phyloP scores from a whole-genome alignment of 805 yeast species.

The Cyberlindnera xishuangbannaensis region DNA sequence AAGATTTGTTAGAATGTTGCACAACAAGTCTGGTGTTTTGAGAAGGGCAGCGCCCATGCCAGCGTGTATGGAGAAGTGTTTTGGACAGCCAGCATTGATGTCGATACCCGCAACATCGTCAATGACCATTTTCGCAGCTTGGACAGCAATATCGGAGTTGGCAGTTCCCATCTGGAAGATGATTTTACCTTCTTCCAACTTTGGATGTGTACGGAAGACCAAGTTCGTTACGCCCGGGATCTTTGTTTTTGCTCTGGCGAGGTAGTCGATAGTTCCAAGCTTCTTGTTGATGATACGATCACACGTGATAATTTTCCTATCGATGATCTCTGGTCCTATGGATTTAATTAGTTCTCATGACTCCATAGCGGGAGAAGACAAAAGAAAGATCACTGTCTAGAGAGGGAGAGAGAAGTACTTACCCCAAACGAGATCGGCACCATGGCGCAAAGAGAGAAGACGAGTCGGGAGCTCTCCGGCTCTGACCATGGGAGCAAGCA shows the following conservation, averaged over 20 bases:
- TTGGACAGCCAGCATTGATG: conserved; percentile 95
- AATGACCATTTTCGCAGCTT: conserved; percentile 79
- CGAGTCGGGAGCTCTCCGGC: conserved; percentile 93
- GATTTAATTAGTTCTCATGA: too few species aligned
- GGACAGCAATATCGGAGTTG: conserved; percentile 75
- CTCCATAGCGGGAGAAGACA: too few species aligned
- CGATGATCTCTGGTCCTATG: conserved; percentile 80
- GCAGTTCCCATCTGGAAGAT: conserved; percentile 92
- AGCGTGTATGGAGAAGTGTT: conserved; percentile 86
- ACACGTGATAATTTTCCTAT: conserved; percentile 72
- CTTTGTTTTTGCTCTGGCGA: conserved; percentile 37
- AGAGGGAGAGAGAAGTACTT: conserved; percentile 6
- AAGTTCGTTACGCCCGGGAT: conserved; percentile 45
- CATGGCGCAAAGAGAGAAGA: conserved; percentile 69
- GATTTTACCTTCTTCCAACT: conserved; percentile 54
- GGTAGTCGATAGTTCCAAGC: conserved; percentile 56
- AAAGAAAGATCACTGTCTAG: too few species aligned
- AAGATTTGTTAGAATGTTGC: conserved; percentile 57
- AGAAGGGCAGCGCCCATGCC: conserved; percentile 98
- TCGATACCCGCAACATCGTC: conserved; percentile 90
- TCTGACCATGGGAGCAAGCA: conserved; percentile 94
- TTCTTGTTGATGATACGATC: conserved; percentile 52
- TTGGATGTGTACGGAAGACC: conserved; percentile 69
- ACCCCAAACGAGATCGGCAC: conserved; percentile 94
- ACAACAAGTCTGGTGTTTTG: conserved; percentile 72